phyloP scores from a whole-genome alignment of 176 grass and related monocot species.

The Tillandsia leiboldiana region DNA sequence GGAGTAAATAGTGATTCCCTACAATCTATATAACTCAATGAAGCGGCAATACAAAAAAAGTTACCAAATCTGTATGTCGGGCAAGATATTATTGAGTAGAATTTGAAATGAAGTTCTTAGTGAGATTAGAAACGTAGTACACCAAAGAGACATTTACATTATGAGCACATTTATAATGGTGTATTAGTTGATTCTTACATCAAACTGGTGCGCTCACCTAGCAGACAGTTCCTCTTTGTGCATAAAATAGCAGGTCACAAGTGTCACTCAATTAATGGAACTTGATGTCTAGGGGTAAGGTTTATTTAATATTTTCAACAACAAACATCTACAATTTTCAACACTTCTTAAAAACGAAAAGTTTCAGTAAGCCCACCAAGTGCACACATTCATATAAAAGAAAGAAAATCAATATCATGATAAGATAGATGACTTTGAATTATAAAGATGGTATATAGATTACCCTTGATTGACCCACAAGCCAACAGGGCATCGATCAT shows the following conservation, averaged over 20 bases:
- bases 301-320: not conserved
- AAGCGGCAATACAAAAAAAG: not conserved
- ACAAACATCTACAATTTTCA: not conserved
- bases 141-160: no score
- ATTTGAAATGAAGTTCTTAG: not conserved
- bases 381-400: not conserved
- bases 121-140: not conserved
- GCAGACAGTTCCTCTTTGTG: not conserved
- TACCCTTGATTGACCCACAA: constrained; percentile 65
- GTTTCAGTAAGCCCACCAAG: not conserved
- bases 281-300: not conserved
- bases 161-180: no score
- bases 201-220: not conserved
- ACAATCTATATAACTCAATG: not conserved
- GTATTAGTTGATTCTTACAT: not conserved
- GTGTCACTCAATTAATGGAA: not conserved
- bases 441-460: not conserved
- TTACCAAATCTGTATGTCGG: not conserved
- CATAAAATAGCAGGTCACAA: not conserved
- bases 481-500: constrained; percentile 74
- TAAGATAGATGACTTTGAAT: not conserved
- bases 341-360: not conserved
- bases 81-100: not conserved
- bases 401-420: not conserved
- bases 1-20: no score